Base-by-base conservation (phyloP, 805 yeast genomes). In the Kuraishia piskuri region DNA sequence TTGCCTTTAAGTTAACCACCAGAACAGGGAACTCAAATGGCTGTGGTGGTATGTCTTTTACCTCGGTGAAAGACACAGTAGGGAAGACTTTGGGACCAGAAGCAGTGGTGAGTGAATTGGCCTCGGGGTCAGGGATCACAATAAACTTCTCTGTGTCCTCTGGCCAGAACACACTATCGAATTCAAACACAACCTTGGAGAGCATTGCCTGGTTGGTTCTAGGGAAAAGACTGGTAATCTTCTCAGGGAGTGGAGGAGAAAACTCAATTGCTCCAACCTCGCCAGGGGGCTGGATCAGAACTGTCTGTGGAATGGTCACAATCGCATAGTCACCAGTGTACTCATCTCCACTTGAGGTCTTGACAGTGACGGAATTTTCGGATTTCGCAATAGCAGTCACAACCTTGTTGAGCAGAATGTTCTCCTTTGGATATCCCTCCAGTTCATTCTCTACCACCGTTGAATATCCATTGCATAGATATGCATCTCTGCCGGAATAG, bases 401-500 rank as follows among this genome's bases (percentile, higher is more conserved):
- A n/a, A 58, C 60, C 0, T 53, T 56, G 25, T 52, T 50, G 4
- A 58, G 53, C 22, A 57, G 47, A 45, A 68, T 64, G 9, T 62
- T 54, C 1, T 58, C 25, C 50, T 45, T 1, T 4, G 69, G 68
- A 50, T 58, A 66, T 17, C 52, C 59, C 52, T 58, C 58, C 37
- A 65, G 54, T 45, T 63, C 66, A 49, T 65, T 62, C 2, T 63
- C 63, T 9, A 64, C n/a, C 7, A 68, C 63, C 5, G 61, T 59
- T 22, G 57, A 58, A 53, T 68, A 68, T 22, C 68, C 68, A 7
- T 59, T 52, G 10, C 50, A 51, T 9, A 58, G 61, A 52, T 64
- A 66, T 0, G 71, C 67, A 50, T 68, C 68, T 53, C 71, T 61
- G 59, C 96, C 75, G 2, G 96, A 96, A 48, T 77, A 76, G 58